Base-by-base conservation (phyloP, 805 yeast species). In the Candida ascalaphidarum region DNA sequence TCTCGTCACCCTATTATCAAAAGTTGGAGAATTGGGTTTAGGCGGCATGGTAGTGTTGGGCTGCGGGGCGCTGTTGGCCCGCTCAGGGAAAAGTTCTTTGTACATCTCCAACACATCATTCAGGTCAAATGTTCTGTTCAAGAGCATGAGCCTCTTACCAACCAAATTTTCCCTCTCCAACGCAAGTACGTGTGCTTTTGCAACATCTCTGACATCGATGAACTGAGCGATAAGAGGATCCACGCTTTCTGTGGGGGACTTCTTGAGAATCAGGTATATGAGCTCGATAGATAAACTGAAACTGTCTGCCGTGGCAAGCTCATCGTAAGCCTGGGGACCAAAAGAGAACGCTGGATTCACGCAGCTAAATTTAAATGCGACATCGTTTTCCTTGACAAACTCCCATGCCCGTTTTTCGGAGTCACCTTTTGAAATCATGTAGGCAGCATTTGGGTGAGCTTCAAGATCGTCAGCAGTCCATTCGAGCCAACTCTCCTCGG, bases 361-460 rank as follows among this genome's bases (percentile, higher is more conserved):
- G 22, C 23, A 37, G 20, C 27, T 37, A 28, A 41, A 26, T 22
- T 27, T 22, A 28, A 41, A 39, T 19, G 20, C 16, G 2, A 43
- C 41, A 23, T 31, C 28, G 25, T 39, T 43, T 5, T 19, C 15
- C 21, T 34, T 32, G 22, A 39, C 35, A 11, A 58, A 64, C 3
- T 70, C 64, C 78, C 84, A 75, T 3, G 80, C 81, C 2, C 71
- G 65, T 28, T 54, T 50, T 43, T 78, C 55, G 3, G 53, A 48
- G 28, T 42, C 45, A 7, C 49, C 34, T 36, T 49, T 49, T 32
- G 52, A 61, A 8, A 17, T 8, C 8, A 17, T 17, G 8, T 7
- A 17, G 18, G 8, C 18, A 6, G 18, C 18, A 6, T 7, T 17
- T 17, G 18, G 8, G 8, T 6, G 18, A 17, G 18, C n/a, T n/a